These are phyloP conservation scores for Pachyrhizus erosus DNA, from an alignment of 306 rosid genomes.

Conservation along the genomic window DNA sequence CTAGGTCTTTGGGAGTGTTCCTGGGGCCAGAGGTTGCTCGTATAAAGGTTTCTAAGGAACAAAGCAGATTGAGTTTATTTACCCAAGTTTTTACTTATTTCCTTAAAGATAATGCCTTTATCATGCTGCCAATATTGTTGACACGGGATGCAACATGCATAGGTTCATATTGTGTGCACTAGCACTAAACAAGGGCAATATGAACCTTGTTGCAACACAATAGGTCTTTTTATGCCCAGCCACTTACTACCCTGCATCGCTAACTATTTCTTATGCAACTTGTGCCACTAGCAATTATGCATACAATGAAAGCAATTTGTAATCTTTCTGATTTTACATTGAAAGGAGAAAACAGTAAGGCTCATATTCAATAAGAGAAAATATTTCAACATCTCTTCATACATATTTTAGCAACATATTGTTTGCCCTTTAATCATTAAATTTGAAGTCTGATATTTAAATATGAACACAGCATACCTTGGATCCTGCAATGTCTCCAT, in stretches of 20 bases:
- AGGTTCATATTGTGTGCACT: not conserved
- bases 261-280: not conserved
- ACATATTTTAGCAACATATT: not conserved
- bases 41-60: too few relatives aligned
- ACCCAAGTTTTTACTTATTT: not conserved
- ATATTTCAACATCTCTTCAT: not conserved
- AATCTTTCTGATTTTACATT: not conserved
- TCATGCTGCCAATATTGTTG: not conserved
- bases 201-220: not conserved
- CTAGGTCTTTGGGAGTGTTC: too few relatives aligned
- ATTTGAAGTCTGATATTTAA: constrained; percentile 12
- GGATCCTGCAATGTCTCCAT: constrained; percentile 97
- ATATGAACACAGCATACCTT: constrained; percentile 66
- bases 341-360: constrained; percentile 2
- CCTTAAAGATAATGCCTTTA: not conserved
- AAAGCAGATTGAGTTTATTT: not conserved
- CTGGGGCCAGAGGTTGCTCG: too few relatives aligned
- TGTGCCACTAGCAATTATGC: not conserved
- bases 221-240: not conserved
- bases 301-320: not conserved
- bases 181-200: not conserved
- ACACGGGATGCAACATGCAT: not conserved
- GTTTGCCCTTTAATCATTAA: not conserved
- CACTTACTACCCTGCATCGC: not conserved
- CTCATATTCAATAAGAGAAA: not conserved